Conservation (phyloP, 805 yeast species). For the Candida chauliodis region DNA sequence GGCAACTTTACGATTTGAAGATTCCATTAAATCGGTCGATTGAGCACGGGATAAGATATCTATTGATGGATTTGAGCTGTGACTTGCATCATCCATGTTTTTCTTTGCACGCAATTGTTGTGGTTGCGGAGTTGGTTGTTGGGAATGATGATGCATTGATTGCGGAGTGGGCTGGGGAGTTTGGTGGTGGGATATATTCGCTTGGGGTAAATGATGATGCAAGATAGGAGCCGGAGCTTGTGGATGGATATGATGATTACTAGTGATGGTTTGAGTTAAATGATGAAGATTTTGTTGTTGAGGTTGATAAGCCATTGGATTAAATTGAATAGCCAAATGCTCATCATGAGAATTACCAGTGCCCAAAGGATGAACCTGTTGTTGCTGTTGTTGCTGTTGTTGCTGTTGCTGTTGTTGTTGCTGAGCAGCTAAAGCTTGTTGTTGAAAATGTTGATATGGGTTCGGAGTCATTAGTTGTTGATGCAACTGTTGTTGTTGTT, state of each 20-base stretch:
- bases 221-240: constrained; percentile 8
- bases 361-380: constrained; percentile 4
- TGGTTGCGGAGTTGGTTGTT: constrained; percentile 4
- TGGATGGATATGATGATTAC: constrained; percentile 1
- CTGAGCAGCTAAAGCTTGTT: constrained; percentile 6
- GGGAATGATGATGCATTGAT: constrained; percentile 7
- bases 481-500: constrained; percentile 12
- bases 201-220: constrained; percentile 7
- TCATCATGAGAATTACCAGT: constrained; percentile 1
- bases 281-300: constrained; percentile 11
- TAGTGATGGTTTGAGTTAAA: constrained; percentile 7
- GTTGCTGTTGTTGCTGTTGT: constrained; percentile 11
- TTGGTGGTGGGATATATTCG: constrained; percentile 10
- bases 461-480: constrained; percentile 11
- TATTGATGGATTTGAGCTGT: constrained; percentile 1
- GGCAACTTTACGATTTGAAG: constrained; percentile 40
- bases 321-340: constrained; percentile 4
- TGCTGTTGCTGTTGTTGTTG: constrained; percentile 10
- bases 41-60: constrained; percentile 10
- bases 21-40: constrained; percentile 6
- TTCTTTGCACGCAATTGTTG: background rate
- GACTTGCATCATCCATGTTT: background rate
- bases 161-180: constrained; percentile 9
- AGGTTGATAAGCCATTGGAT: constrained; percentile 7
- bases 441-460: constrained; percentile 12